Percentiles rank a stretch among this genome's conserved stretches.
phyloP scores from a whole-genome alignment of 2,329 filamentous ascomycete genomes.

The Penicillium sp. region DNA sequence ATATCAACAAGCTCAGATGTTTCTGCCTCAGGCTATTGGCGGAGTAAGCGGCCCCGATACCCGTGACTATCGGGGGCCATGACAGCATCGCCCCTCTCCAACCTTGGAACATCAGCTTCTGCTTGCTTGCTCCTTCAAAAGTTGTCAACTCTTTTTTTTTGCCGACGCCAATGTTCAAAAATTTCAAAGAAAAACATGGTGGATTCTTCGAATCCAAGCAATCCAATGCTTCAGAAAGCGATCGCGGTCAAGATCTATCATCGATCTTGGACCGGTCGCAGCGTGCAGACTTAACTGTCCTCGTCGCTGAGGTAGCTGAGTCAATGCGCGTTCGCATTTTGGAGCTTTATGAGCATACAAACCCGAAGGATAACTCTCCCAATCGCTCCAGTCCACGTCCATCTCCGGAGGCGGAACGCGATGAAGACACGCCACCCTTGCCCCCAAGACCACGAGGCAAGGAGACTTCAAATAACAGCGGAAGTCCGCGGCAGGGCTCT shows the following conservation, averaged over 20 bases:
- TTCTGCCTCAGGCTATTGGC: constrained; percentile 2
- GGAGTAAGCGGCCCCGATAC: constrained; percentile 6
- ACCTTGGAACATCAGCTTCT: not conserved
- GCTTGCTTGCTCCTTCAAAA: not conserved
- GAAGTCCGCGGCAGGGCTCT: constrained; percentile 8
- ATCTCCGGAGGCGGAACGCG: not conserved
- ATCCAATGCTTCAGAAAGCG: constrained; percentile 22
- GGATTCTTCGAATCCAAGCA: constrained; percentile 29
- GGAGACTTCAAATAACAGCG: not conserved
- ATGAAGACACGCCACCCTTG: constrained; percentile 14
- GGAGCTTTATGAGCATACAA: constrained; percentile 37
- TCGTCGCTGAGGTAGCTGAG: constrained; percentile 41
- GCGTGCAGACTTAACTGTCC: constrained; percentile 42
- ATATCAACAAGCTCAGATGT: not conserved
- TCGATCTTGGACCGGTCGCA: constrained; percentile 43
- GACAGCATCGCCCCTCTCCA: constrained; percentile 9
- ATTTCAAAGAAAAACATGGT: constrained; percentile 33
- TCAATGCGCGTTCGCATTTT: constrained; percentile 42
- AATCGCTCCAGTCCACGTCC: not conserved
- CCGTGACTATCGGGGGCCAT: constrained; percentile 1
- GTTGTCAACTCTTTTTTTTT: not conserved
- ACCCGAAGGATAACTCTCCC: not conserved
- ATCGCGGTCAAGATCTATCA: constrained; percentile 41
- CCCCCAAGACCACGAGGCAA: constrained; percentile 12
- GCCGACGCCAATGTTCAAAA: constrained; percentile 30